Percentiles rank a stretch among this genome's conserved stretches.
phyloP scores from a whole-genome alignment of 306 rosid genomes.

The Lathyrus aphaca region DNA sequence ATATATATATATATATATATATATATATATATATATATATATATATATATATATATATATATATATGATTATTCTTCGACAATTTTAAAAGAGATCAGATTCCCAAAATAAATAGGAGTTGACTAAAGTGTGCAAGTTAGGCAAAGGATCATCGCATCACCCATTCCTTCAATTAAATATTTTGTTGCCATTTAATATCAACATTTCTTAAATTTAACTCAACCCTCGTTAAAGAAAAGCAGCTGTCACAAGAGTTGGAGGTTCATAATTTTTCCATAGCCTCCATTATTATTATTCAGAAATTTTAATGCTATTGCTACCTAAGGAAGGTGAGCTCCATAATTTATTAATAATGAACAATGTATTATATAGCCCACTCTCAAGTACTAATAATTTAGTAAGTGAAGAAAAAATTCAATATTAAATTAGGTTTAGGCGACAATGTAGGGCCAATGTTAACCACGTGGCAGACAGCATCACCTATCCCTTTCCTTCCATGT shows the following conservation, averaged over 20 bases:
- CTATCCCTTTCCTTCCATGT: conserved; percentile 41
- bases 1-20: too few species aligned
- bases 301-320: conserved; percentile 35
- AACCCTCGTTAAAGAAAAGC: conserved; percentile 36
- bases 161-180: neutral
- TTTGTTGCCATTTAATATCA: conserved; percentile 23
- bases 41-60: neutral
- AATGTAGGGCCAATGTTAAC: conserved; percentile 77
- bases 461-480: conserved; percentile 93
- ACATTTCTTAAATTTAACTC: conserved; percentile 38
- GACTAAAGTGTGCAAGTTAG: conserved; percentile 1
- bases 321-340: conserved; percentile 49
- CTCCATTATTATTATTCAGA: conserved; percentile 48
- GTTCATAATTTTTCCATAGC: conserved; percentile 39
- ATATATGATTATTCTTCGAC: neutral
- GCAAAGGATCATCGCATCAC: conserved; percentile 10
- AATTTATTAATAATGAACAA: conserved; percentile 42
- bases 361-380: conserved; percentile 27
- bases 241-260: conserved; percentile 39
- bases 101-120: conserved; percentile 25
- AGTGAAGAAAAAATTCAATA: conserved; percentile 3
- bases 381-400: conserved; percentile 2
- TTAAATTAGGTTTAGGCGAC: conserved; percentile 54
- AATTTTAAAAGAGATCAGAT: conserved; percentile 11
- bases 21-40: too few species aligned